phyloP scores from a whole-genome alignment of 805 yeast species.

The Ogataea pilisensis region DNA sequence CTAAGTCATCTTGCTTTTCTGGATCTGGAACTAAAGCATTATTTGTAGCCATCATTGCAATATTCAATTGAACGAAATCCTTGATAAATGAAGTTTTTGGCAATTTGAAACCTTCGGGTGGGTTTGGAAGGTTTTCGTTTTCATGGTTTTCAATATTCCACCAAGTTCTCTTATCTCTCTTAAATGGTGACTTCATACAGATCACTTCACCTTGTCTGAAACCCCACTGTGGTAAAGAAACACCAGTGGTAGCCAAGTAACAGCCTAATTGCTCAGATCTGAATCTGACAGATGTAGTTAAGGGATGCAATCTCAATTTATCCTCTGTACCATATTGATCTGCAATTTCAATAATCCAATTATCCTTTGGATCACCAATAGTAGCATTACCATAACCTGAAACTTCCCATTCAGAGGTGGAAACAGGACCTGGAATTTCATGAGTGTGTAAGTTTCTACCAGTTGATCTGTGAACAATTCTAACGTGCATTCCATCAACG shows the following conservation, averaged over 20 bases:
- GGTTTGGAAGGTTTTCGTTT: conserved; percentile 54
- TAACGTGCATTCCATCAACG: conserved; percentile 59
- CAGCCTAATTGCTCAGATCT: conserved; percentile 63
- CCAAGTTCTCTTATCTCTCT: conserved; percentile 81
- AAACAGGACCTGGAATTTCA: conserved; percentile 67
- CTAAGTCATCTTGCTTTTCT: conserved; percentile 67
- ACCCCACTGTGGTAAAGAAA: conserved; percentile 75
- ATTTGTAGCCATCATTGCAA: conserved; percentile 86
- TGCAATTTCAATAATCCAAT: conserved; percentile 86
- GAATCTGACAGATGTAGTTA: conserved; percentile 69
- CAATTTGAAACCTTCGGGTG: conserved; percentile 56
- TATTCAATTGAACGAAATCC: conserved; percentile 69
- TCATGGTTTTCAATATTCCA: conserved; percentile 77
- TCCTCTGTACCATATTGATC: conserved; percentile 56
- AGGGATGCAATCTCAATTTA: conserved; percentile 56
- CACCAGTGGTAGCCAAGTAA: conserved; percentile 72
- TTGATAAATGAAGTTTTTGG: conserved; percentile 76
- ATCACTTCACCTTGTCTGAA: conserved; percentile 85
- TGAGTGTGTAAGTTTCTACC: conserved; percentile 83
- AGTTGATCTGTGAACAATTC: conserved; percentile 68
- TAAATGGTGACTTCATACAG: conserved; percentile 64
- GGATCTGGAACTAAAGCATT: conserved; percentile 76
- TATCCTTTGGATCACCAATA: conserved; percentile 76
- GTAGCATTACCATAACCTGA: conserved; percentile 77
- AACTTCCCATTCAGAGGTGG: conserved; percentile 65